Base-by-base conservation (phyloP, 176 grass and related monocot species). In the Themeda triandra region DNA sequence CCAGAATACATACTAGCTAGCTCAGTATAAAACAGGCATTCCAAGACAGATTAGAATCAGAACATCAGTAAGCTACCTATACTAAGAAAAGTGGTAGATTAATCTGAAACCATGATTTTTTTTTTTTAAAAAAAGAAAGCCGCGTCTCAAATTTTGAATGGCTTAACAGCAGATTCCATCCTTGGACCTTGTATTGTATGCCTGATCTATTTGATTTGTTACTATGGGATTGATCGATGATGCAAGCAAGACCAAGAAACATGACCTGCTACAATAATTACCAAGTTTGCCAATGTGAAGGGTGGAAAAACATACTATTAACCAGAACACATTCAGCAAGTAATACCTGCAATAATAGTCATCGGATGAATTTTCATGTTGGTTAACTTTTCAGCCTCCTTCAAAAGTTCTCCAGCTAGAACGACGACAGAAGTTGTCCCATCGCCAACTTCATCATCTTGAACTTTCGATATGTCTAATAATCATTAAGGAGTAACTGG, bases 371-470 rank as follows among this genome's bases (percentile, higher is more conserved):
- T 95, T 76, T 98, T 98, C 87, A 92, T 88, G 76, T 92, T 93
- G 78, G 89, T 74, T 73, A 98, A 87, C 46, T 95, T 95, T 74
- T 98, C 96, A 54, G 96, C 93, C 72, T 95, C 89, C 82, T 88
- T 92, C 89, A 98, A 60, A 66, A 98, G 91, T 62, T 98, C 96
- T 64, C 96, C 96, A 81, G 96, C 96, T 73, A 98, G 92, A 91
- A 98, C 86, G 85, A 93, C 93, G 8, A 98, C 96, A 87, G 96
- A 95, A 77, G 96, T 98, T 24, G 93, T 98, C 13, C 96, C 96
- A 72, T 98, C 96, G 81, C 96, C 96, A 67, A 98, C 96, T 63
- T 98, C 96, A 79, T 98, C 96, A 81, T 98, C 93, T 92, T 98
- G 96, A 60, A 98, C 96, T 93, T 95, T 98, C 4, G 96, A 98